phyloP scores from a whole-genome alignment of 2,329 filamentous ascomycete genomes.

The Didymella pinodella region DNA sequence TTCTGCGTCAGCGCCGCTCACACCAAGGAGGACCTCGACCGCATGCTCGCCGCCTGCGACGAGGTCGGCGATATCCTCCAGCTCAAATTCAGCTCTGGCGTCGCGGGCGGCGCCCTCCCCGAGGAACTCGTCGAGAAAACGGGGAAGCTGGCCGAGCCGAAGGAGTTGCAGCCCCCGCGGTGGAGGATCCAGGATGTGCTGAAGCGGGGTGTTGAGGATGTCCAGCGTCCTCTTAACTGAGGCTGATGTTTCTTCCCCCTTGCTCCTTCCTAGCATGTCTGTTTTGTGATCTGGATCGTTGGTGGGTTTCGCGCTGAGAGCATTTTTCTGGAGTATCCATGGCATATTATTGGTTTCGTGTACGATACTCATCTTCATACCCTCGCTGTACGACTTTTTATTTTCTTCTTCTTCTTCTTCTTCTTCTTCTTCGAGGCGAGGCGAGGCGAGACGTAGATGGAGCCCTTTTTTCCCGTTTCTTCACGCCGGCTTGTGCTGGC shows the following conservation, averaged over 20 bases:
- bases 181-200: constrained; percentile 82
- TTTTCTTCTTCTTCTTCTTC: no score
- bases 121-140: constrained; percentile 74
- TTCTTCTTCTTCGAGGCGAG: constrained; percentile 8
- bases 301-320: background rate
- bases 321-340: constrained; percentile 22
- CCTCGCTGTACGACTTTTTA: constrained; percentile 29
- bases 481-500: background rate
- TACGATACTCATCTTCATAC: constrained; percentile 32
- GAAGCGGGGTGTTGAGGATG: constrained; percentile 75
- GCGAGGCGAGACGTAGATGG: background rate
- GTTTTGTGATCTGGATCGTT: background rate
- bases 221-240: constrained; percentile 75
- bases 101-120: constrained; percentile 85
- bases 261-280: background rate
- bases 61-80: constrained; percentile 91
- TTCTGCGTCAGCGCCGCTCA: constrained; percentile 97
- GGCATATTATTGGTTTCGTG: constrained; percentile 13
- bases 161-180: constrained; percentile 70
- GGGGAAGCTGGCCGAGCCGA: constrained; percentile 57
- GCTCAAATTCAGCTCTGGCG: constrained; percentile 95
- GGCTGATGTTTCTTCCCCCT: background rate
- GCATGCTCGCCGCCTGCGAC: constrained; percentile 86
- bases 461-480: background rate
- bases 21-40: constrained; percentile 97